phyloP scores from a whole-genome alignment of 345 rosid species.

The Geranium rotundifolium region DNA sequence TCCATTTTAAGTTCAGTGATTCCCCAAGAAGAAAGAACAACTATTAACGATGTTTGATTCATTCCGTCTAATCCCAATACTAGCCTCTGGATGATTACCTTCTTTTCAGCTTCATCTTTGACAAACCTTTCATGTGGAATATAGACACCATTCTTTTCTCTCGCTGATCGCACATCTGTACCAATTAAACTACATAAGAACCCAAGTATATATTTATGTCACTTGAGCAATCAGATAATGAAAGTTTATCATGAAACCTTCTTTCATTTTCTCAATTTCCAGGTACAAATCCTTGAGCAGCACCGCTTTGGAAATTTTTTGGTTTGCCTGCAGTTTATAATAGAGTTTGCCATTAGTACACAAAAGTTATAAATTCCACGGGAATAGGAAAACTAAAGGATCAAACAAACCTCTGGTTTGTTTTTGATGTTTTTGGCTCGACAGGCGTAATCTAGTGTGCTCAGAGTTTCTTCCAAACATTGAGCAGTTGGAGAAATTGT shows the following conservation, averaged over 20 bases:
- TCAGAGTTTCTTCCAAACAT: slow-evolving; percentile 79
- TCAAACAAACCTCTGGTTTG: slow-evolving; percentile 71
- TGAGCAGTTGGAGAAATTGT: slow-evolving; percentile 86
- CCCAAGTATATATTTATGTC: slow-evolving; percentile 3
- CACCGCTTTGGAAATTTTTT: slow-evolving; percentile 71
- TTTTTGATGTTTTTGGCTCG: slow-evolving; percentile 92
- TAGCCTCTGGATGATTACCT: slow-evolving; percentile 27
- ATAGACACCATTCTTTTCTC: slow-evolving; percentile 86
- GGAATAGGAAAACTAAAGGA: neutral
- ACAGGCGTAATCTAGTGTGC: slow-evolving; percentile 86
- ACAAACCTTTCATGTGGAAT: slow-evolving; percentile 71
- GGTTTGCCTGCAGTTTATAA: slow-evolving; percentile 81
- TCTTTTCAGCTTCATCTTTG: slow-evolving; percentile 86
- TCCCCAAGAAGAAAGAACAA: slow-evolving; percentile 8
- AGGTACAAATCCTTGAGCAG: slow-evolving; percentile 77
- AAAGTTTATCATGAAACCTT: slow-evolving; percentile 38
- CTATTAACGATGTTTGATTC: neutral
- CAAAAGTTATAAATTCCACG: neutral
- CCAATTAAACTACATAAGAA: slow-evolving; percentile 3
- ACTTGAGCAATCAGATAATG: slow-evolving; percentile 1
- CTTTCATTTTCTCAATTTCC: slow-evolving; percentile 85
- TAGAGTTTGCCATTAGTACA: slow-evolving; percentile 5
- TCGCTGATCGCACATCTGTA: slow-evolving; percentile 88
- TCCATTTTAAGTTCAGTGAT: neutral
- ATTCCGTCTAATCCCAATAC: too few species aligned